Base-by-base conservation (phyloP, 352 stramenopile genomes). In the Phytophthora pisi region DNA sequence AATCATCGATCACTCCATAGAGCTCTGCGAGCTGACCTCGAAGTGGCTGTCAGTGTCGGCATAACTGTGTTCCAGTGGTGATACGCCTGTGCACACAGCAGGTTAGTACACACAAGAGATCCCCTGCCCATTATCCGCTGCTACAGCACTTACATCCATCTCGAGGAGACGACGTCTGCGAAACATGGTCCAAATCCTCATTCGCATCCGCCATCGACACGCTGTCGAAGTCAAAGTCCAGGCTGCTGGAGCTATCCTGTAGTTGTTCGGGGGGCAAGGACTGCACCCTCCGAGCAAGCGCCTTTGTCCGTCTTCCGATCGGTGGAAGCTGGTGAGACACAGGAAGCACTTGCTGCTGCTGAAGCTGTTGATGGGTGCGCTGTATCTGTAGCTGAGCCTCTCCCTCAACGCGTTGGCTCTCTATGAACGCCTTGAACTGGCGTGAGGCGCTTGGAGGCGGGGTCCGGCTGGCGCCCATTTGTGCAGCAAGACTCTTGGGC, bases 161-260 rank as follows among this genome's bases (percentile, higher is more conserved):
- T 23, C 72, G 82, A 40, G 83, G 78, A 20, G 88, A 96, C 11
- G 86, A 94, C 20, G 79, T 81, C 70, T 92, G 77, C 4, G 86
- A 94, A 28, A 92, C 60, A 31, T 75, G 81, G 54, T 93, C 86
- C 18, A 88, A 66, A 53, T 86, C 77, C 52, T 82, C 74, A 66
- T 88, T 83, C 10, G 51, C 66, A 51, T 77, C 88, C 0, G 72
- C 66, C 46, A 96, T 77, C 10, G 88, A 96, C n/a, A 96, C 82
- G 68, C 86, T 93, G 69, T 95, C 88, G 20, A 95, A 70, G 55
- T 96, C 88, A 61, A 91, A 94, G 62, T 96, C 88, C 57, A 78
- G 63, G 16, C 83, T 73, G 13, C 82, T 73, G 4, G 80, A 77
- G 24, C 85, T 67, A 46, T 91, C 81, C 31, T 70, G 64, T 10